Evolutionary conservation across 352 stramenopile species (phyloP).

Genomic region (Pythium phragmiticola): DNA sequence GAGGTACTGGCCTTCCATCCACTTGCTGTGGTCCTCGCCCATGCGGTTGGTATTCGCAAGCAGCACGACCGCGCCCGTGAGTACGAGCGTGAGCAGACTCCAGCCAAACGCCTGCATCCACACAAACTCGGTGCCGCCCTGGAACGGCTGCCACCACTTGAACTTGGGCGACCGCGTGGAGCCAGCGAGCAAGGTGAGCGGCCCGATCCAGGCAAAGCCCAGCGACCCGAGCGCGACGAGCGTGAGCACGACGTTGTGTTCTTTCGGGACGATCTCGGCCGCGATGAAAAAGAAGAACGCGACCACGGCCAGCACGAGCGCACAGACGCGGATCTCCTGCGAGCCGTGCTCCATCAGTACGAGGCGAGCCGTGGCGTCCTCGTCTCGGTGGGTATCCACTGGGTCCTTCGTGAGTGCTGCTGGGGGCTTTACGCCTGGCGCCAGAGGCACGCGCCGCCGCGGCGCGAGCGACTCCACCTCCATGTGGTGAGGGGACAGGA

Average conservation of each 20-base stretch:
- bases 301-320: conserved; percentile 50
- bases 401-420: not conserved
- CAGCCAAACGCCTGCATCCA: conserved; percentile 67
- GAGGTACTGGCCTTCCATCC: conserved; percentile 55
- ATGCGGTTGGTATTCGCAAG: conserved; percentile 38
- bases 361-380: conserved; percentile 2
- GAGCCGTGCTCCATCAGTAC: conserved; percentile 40
- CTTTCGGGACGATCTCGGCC: conserved; percentile 43
- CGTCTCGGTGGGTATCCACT: not conserved
- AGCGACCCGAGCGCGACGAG: conserved; percentile 50
- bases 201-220: conserved; percentile 55
- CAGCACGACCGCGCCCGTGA: conserved; percentile 42
- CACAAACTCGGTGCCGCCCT: conserved; percentile 55
- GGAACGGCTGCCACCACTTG: conserved; percentile 62
- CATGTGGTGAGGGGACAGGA: not conserved
- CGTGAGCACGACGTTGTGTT: conserved; percentile 36
- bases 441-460: not conserved
- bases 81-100: conserved; percentile 47
- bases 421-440: not conserved
- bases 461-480: not conserved
- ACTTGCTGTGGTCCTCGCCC: conserved; percentile 30
- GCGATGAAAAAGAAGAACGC: conserved; percentile 66
- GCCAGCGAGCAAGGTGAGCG: conserved; percentile 52
- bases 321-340: conserved; percentile 50
- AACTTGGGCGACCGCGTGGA: conserved; percentile 42